phyloP scores from a whole-genome alignment of 306 rosid species.

The Pyrus pyrifolia region DNA sequence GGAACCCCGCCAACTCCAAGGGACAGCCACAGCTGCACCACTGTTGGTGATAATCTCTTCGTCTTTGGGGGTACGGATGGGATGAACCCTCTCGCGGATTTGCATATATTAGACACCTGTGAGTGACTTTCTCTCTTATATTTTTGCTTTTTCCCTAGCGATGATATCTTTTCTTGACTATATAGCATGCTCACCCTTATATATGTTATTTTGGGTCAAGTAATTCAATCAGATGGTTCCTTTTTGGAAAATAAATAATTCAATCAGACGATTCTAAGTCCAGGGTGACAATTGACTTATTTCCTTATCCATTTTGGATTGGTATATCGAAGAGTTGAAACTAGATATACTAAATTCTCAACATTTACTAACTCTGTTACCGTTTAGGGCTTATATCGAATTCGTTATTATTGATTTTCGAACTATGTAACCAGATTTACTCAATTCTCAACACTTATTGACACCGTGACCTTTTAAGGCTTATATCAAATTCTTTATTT shows the following conservation, averaged over 20 bases:
- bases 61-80: conserved; percentile 99
- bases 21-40: conserved; percentile 88
- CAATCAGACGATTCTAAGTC: not conserved
- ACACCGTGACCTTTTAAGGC: not conserved
- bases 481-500: not conserved
- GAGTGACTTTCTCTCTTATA: conserved; percentile 28
- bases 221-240: not conserved
- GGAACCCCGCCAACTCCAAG: conserved; percentile 80
- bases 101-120: conserved; percentile 84
- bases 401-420: not conserved
- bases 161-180: not conserved
- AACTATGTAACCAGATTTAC: not conserved
- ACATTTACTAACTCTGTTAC: not conserved
- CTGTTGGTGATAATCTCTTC: conserved; percentile 72
- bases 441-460: not conserved
- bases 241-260: no score
- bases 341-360: not conserved
- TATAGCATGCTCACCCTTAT: not conserved
- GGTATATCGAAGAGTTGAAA: not conserved
- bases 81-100: conserved; percentile 74
- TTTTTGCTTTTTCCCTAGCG: not conserved
- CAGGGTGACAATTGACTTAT: not conserved
- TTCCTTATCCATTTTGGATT: conserved; percentile 4
- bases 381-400: not conserved
- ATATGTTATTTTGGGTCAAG: not conserved